These are phyloP conservation scores for Fusarium redolens DNA, from an alignment of 2,329 filamentous ascomycete species.

Conservation along the genomic window DNA sequence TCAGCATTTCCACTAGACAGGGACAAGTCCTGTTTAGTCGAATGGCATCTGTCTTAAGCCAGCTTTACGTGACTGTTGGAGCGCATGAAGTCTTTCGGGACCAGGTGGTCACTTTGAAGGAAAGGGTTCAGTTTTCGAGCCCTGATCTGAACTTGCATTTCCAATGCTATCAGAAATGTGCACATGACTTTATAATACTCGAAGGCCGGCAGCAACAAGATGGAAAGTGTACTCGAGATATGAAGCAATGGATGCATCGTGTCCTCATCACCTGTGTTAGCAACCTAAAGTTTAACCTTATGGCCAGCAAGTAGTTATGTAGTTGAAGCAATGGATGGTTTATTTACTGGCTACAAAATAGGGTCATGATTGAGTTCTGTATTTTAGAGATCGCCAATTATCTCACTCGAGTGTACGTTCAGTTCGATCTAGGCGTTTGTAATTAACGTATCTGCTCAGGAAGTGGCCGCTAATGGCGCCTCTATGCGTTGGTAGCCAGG, in stretches of 20 bases:
- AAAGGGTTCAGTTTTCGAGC: not conserved
- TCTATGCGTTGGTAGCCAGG: not conserved
- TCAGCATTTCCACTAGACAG: not conserved
- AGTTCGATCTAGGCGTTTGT: not conserved
- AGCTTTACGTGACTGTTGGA: not conserved
- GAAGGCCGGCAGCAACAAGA: not conserved
- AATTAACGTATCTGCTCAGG: not conserved
- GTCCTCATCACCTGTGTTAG: too few relatives aligned
- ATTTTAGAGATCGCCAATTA: accelerated
- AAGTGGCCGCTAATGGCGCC: accelerated
- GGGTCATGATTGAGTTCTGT: not conserved
- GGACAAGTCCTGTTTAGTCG: not conserved
- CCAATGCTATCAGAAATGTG: not conserved
- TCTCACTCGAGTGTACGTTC: not conserved
- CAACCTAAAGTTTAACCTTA: too few relatives aligned
- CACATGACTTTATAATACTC: not conserved
- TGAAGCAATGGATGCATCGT: not conserved
- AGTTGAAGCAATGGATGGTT: not conserved
- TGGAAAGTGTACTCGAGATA: not conserved
- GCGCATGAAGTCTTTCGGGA: not conserved
- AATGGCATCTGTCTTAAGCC: not conserved
- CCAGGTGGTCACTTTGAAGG: not conserved
- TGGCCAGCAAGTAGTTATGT: too few relatives aligned
- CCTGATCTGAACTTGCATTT: not conserved
- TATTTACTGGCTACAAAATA: not conserved